Evolutionary conservation across 805 yeast genomes (phyloP).

Genomic region (Wickerhamomyces canadensis): DNA sequence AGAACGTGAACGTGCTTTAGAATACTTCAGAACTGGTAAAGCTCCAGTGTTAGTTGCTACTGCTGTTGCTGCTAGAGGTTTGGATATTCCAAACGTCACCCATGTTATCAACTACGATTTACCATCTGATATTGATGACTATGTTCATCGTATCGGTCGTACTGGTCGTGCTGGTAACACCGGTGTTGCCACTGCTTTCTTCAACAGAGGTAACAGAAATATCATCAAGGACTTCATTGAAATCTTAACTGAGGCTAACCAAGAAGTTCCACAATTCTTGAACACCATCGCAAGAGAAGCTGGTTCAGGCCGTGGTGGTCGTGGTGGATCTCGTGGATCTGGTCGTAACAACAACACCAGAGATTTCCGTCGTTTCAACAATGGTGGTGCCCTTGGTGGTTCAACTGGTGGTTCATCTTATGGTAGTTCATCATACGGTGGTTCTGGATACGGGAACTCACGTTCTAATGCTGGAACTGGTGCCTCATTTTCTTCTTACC

Average conservation of each 20-base stretch:
- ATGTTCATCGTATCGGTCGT: constrained; percentile 99
- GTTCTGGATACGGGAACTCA: constrained; percentile 11
- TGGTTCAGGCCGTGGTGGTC: constrained; percentile 50
- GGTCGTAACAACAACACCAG: constrained; percentile 36
- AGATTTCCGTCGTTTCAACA: constrained; percentile 45
- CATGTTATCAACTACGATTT: constrained; percentile 97
- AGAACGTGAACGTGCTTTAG: constrained; percentile 97
- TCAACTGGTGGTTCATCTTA: constrained; percentile 11
- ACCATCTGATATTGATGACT: constrained; percentile 96
- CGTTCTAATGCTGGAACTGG: constrained; percentile 11
- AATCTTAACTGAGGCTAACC: constrained; percentile 91
- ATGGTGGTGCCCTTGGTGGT: constrained; percentile 17
- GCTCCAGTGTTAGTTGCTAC: constrained; percentile 97
- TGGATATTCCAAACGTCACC: constrained; percentile 98
- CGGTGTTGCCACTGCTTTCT: constrained; percentile 97
- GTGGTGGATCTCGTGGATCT: constrained; percentile 44
- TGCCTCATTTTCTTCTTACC: constrained; percentile 8
- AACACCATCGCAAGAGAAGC: constrained; percentile 74
- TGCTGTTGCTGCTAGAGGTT: constrained; percentile 99
- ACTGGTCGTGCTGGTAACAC: constrained; percentile 99
- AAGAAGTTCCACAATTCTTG: constrained; percentile 91
- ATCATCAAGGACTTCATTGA: constrained; percentile 84
- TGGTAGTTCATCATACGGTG: too few species aligned
- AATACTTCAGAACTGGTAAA: constrained; percentile 85
- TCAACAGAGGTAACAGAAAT: constrained; percentile 91